Percentiles rank a stretch among this genome's conserved stretches.
These are phyloP conservation scores for Phytophthora colocasiae DNA, from an alignment of 352 stramenopile genomes.

Conservation along the genomic window DNA sequence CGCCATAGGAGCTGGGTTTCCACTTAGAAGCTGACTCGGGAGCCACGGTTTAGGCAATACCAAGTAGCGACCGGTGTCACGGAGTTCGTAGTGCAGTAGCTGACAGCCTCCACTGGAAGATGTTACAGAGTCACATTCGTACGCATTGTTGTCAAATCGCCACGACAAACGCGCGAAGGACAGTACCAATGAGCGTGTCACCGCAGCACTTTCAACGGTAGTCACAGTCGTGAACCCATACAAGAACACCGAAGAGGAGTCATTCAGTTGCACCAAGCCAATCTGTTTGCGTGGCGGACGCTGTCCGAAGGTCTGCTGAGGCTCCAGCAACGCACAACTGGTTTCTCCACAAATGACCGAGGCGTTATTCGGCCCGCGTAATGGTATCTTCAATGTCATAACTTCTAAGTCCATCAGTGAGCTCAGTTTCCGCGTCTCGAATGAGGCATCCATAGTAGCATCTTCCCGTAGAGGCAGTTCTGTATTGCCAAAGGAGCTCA, in stretches of 20 bases:
- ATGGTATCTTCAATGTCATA: constrained; percentile 37
- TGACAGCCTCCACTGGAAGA: constrained; percentile 29
- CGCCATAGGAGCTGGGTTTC: constrained; percentile 17
- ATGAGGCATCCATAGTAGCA: constrained; percentile 32
- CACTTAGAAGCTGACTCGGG: constrained; percentile 24
- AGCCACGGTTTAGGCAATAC: constrained; percentile 34
- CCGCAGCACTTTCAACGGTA: constrained; percentile 1
- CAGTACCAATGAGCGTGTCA: constrained; percentile 30
- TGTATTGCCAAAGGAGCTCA: constrained; percentile 15
- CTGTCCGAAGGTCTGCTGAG: not conserved
- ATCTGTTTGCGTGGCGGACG: constrained; percentile 40
- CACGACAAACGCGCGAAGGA: constrained; percentile 53
- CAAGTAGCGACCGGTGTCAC: constrained; percentile 35
- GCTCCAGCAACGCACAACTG: constrained; percentile 35
- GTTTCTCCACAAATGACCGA: constrained; percentile 33
- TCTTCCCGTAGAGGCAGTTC: constrained; percentile 17
- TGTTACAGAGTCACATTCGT: constrained; percentile 24
- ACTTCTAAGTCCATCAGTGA: constrained; percentile 39
- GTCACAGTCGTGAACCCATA: constrained; percentile 43
- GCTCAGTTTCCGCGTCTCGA: constrained; percentile 31
- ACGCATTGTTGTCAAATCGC: constrained; percentile 34
- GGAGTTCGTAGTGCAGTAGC: constrained; percentile 43
- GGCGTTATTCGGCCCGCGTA: constrained; percentile 18
- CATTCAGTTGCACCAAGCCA: constrained; percentile 28
- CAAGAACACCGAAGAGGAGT: constrained; percentile 37